phyloP scores from a whole-genome alignment of 768 basidiomycete genomes.

The Daedaleopsis nitida region DNA sequence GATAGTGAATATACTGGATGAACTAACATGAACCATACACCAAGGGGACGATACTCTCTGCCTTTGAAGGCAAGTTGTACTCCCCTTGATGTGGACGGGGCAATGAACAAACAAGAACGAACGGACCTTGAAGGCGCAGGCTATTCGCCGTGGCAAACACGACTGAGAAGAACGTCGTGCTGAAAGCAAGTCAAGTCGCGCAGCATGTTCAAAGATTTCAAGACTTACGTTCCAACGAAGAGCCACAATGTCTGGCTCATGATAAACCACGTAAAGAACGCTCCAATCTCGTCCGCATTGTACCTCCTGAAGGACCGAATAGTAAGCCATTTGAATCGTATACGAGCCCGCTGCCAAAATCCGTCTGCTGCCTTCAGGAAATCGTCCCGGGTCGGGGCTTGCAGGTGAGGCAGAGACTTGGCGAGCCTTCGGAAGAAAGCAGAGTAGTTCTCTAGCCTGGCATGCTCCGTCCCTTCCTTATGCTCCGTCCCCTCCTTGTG shows the following conservation, averaged over 20 bases:
- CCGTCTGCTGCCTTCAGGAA: constrained; percentile 82
- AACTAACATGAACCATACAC: too few species aligned
- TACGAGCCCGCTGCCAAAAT: constrained; percentile 87
- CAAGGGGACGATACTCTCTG: too few species aligned
- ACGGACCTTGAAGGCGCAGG: constrained; percentile 76
- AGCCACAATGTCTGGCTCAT: constrained; percentile 98
- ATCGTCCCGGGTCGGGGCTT: constrained; percentile 85
- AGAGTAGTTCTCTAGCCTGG: constrained; percentile 65
- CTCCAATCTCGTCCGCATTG: constrained; percentile 95
- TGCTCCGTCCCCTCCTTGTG: neutral
- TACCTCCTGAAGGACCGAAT: constrained; percentile 93
- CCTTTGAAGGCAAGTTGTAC: too few species aligned
- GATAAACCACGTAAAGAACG: constrained; percentile 94
- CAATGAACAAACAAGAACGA: too few species aligned
- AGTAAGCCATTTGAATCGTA: constrained; percentile 98
- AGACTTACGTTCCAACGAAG: constrained; percentile 84
- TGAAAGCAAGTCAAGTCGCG: constrained; percentile 26
- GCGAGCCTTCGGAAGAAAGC: constrained; percentile 82
- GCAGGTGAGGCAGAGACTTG: constrained; percentile 71
- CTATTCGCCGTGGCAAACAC: constrained; percentile 90
- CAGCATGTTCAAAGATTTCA: constrained; percentile 1
- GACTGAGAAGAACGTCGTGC: constrained; percentile 95
- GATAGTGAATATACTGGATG: neutral
- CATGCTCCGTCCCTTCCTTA: neutral
- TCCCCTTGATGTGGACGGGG: too few species aligned